A percentile compares a stretch with the other conserved stretches of the same genome.
Evolutionary conservation across 2,329 filamentous ascomycete genomes (phyloP).

Genomic region (Diaporthe helianthi): DNA sequence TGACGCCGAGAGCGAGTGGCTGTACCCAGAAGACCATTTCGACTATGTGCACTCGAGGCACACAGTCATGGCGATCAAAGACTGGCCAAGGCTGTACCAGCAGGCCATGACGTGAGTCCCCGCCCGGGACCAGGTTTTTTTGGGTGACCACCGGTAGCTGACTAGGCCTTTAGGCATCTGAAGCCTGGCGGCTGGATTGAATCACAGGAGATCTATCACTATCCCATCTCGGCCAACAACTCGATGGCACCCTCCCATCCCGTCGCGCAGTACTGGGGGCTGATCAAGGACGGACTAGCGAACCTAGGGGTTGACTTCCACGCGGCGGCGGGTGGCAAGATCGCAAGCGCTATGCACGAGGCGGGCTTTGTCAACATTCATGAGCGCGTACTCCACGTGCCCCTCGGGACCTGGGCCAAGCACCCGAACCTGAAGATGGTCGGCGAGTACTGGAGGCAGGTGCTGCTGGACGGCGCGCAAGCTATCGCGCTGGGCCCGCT

Average conservation of each 20-base stretch:
- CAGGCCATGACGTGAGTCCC: conserved; percentile 54
- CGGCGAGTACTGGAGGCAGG: conserved; percentile 53
- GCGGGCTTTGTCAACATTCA: conserved; percentile 55
- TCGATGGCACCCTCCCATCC: conserved; percentile 52
- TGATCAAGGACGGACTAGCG: conserved; percentile 40
- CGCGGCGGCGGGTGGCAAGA: conserved; percentile 41
- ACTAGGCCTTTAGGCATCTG: conserved; percentile 44
- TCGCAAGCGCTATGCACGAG: conserved; percentile 46
- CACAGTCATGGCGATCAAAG: conserved; percentile 61
- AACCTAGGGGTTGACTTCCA: conserved; percentile 50
- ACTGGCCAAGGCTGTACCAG: conserved; percentile 59
- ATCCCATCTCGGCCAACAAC: conserved; percentile 52
- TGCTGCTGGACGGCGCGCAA: conserved; percentile 50
- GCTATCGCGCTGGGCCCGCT: conserved; percentile 50
- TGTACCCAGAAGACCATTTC: conserved; percentile 60
- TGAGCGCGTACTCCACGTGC: conserved; percentile 51
- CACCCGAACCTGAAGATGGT: conserved; percentile 51
- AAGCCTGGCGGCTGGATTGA: conserved; percentile 60
- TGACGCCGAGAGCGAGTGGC: conserved; percentile 64
- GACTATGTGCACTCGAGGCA: conserved; percentile 68
- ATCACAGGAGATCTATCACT: conserved; percentile 54
- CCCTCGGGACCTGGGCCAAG: conserved; percentile 54
- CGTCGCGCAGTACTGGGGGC: conserved; percentile 42
- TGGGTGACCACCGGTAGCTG: neutral
- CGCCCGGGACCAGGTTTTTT: neutral